Percentiles rank a stretch among this genome's conserved stretches.
Evolutionary conservation across 805 yeast species (phyloP).

Genomic region (Candida wancherniae): DNA sequence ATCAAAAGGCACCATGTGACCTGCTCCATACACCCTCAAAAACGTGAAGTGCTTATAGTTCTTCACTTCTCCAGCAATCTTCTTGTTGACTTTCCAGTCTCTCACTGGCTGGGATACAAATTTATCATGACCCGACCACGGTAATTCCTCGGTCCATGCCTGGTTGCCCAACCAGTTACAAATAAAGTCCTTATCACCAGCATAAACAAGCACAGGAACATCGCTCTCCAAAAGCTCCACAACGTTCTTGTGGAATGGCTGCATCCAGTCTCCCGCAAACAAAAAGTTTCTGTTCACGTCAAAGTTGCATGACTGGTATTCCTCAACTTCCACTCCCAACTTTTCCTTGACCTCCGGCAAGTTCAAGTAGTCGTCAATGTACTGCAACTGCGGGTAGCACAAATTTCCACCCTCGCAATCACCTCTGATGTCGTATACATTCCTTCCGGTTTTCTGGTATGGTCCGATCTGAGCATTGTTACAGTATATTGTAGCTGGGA

Average conservation of each 20-base stretch:
- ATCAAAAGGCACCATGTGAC: constrained; percentile 94
- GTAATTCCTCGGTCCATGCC: constrained; percentile 62
- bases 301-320: constrained; percentile 70
- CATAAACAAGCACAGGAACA: constrained; percentile 79
- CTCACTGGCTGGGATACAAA: constrained; percentile 40
- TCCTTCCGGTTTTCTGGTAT: constrained; percentile 65
- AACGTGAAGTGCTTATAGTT: constrained; percentile 70
- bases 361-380: constrained; percentile 77
- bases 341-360: constrained; percentile 69
- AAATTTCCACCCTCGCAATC: constrained; percentile 64
- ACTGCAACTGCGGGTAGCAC: constrained; percentile 77
- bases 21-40: constrained; percentile 82
- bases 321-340: constrained; percentile 85
- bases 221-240: constrained; percentile 55
- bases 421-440: constrained; percentile 83
- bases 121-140: constrained; percentile 26
- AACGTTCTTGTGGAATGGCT: constrained; percentile 78
- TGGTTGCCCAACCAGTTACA: constrained; percentile 92
- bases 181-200: constrained; percentile 92
- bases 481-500: constrained; percentile 89
- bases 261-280: constrained; percentile 88
- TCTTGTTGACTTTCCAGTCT: constrained; percentile 39
- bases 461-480: constrained; percentile 70
- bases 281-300: constrained; percentile 76
- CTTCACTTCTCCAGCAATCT: constrained; percentile 63